A percentile compares a stretch with the other conserved stretches of the same genome.
phyloP scores from a whole-genome alignment of 176 grass and related monocot genomes.

The Zizania latifolia region DNA sequence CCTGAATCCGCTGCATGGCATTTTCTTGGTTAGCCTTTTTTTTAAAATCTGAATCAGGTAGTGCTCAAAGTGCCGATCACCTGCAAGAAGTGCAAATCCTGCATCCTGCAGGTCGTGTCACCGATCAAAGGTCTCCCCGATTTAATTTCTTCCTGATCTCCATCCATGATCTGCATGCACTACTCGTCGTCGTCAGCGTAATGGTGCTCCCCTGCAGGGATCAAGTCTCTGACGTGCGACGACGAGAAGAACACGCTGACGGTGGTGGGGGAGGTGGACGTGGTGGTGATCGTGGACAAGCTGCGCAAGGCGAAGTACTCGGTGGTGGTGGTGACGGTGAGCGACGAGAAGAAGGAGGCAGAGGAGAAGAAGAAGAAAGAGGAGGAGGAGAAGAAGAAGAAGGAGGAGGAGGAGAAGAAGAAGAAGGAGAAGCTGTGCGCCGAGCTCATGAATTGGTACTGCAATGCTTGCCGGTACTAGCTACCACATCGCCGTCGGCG shows the following conservation, averaged over 20 bases:
- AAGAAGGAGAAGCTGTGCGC: not conserved
- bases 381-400: too few species aligned
- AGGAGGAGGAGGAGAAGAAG: conserved; percentile 16
- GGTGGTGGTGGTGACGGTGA: too few species aligned
- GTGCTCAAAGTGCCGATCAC: conserved; percentile 47
- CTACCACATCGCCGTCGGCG: conserved; percentile 36
- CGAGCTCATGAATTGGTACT: conserved; percentile 14
- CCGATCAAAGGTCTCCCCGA: conserved; percentile 11
- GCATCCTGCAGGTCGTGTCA: conserved; percentile 33
- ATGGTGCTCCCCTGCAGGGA: conserved; percentile 26
- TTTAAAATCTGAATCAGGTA: conserved; percentile 42
- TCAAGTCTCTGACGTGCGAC: conserved; percentile 53
- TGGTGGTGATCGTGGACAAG: conserved; percentile 33
- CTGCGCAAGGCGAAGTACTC: too few species aligned
- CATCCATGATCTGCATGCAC: not conserved
- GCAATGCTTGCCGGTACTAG: conserved; percentile 13
- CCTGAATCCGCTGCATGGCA: too few species aligned
- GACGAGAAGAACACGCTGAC: conserved; percentile 56
- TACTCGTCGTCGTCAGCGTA: not conserved
- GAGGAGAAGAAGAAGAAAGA: too few species aligned
- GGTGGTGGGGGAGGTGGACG: conserved; percentile 52
- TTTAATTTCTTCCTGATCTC: not conserved
- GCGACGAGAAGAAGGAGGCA: too few species aligned
- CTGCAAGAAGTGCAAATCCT: conserved; percentile 50
- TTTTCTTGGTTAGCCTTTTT: too few species aligned